These are phyloP conservation scores for Acorus calamus DNA, from an alignment of 106 monocot species.

Conservation along the genomic window DNA sequence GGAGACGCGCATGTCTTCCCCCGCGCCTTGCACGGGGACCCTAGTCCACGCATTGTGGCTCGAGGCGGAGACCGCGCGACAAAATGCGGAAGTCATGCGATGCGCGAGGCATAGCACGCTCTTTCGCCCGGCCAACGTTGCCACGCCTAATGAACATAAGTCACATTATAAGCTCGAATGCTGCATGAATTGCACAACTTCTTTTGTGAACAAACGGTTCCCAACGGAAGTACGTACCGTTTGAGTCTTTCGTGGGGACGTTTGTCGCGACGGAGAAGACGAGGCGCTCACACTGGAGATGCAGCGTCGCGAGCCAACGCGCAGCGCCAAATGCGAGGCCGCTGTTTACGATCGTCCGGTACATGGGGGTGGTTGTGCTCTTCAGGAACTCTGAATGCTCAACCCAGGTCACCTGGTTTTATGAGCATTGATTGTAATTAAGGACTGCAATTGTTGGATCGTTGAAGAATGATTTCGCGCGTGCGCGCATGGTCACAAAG, in stretches of 20 bases:
- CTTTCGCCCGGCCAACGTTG: slow-evolving; percentile 44
- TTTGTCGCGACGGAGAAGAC: slow-evolving; percentile 72
- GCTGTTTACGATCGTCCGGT: slow-evolving; percentile 27
- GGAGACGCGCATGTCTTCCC: slow-evolving; percentile 32
- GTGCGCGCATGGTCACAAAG: no score
- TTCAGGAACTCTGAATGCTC: slow-evolving; percentile 50
- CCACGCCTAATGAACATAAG: slow-evolving; percentile 24
- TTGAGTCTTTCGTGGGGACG: slow-evolving; percentile 55
- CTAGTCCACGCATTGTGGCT: slow-evolving; percentile 36
- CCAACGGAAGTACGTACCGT: slow-evolving; percentile 14
- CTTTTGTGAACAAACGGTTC: not conserved
- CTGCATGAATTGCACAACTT: not conserved
- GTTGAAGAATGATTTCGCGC: no score
- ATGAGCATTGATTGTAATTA: no score
- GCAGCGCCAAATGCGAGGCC: slow-evolving; percentile 64
- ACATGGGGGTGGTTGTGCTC: slow-evolving; percentile 18
- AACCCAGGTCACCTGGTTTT: slow-evolving; percentile 48
- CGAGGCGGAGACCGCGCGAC: slow-evolving; percentile 19
- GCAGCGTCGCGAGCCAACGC: slow-evolving; percentile 56
- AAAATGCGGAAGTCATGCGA: slow-evolving; percentile 37
- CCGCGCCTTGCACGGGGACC: slow-evolving; percentile 11
- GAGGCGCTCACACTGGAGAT: slow-evolving; percentile 47
- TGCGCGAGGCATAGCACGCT: slow-evolving; percentile 52
- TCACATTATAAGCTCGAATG: not conserved
- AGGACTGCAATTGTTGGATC: no score